A percentile compares a stretch with the other conserved stretches of the same genome.
phyloP scores from a whole-genome alignment of 2,329 filamentous ascomycete genomes.

The Microascus cirrosus region DNA sequence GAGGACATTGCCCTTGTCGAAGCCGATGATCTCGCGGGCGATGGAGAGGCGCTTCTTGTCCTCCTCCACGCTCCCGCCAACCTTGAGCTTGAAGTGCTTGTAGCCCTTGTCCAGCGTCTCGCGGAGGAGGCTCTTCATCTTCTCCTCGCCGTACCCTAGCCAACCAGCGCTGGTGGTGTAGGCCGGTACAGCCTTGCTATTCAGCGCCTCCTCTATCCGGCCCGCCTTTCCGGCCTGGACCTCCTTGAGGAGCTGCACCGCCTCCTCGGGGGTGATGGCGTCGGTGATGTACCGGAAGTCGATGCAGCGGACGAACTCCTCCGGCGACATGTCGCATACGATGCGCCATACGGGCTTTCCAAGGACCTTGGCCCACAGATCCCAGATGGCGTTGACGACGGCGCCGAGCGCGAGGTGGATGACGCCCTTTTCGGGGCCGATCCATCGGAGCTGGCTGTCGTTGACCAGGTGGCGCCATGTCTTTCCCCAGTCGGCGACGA shows the following conservation, averaged over 20 bases:
- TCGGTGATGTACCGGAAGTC: conserved; percentile 94
- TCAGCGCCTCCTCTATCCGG: conserved; percentile 62
- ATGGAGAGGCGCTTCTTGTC: conserved; percentile 62
- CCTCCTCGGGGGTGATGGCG: conserved; percentile 80
- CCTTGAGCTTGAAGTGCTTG: conserved; percentile 84
- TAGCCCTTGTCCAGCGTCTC: conserved; percentile 72
- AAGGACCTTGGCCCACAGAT: conserved; percentile 84
- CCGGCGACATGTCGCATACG: conserved; percentile 79
- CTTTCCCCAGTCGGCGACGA: conserved; percentile 72
- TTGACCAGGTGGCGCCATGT: conserved; percentile 89
- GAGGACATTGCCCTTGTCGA: conserved; percentile 70
- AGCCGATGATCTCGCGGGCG: conserved; percentile 70
- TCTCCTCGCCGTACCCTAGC: conserved; percentile 83
- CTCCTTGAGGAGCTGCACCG: conserved; percentile 57
- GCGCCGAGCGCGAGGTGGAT: conserved; percentile 85
- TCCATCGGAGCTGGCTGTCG: conserved; percentile 86
- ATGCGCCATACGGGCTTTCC: conserved; percentile 85
- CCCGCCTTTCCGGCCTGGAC: conserved; percentile 56
- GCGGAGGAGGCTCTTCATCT: conserved; percentile 64
- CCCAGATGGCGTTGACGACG: conserved; percentile 86
- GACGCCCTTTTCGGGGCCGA: conserved; percentile 87
- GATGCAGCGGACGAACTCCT: conserved; percentile 78
- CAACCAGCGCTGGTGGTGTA: conserved; percentile 88
- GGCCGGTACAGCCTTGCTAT: conserved; percentile 67
- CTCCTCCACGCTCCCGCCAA: conserved; percentile 61